Evolutionary conservation across 257 asterid species (phyloP).

Genomic region (Leptodermis oblonga): DNA sequence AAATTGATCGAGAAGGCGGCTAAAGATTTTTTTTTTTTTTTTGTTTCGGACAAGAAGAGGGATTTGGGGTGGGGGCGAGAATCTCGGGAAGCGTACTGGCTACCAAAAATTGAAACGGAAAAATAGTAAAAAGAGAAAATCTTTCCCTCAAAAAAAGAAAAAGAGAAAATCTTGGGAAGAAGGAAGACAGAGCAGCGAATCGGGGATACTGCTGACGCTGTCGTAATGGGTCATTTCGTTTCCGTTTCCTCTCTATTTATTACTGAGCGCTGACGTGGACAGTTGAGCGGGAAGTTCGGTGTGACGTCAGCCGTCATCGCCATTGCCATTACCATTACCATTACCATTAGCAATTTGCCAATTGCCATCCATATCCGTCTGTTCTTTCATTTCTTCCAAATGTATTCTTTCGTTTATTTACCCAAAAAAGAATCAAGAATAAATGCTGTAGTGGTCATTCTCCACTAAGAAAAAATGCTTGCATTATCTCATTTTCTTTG

Average conservation of each 20-base stretch:
- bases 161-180: background rate
- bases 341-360: background rate
- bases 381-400: too few species aligned
- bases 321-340: background rate
- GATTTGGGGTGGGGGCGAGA: background rate
- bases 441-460: background rate
- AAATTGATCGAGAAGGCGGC: background rate
- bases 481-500: too few species aligned
- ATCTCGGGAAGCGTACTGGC: constrained; percentile 18
- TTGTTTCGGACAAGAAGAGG: background rate
- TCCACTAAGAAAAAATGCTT: background rate
- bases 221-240: background rate
- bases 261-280: background rate
- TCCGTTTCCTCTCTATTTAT: background rate
- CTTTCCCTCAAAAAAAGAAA: too few species aligned
- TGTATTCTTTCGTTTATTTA: too few species aligned
- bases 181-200: too few species aligned
- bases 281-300: background rate
- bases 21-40: too few species aligned
- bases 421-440: background rate
- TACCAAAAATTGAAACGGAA: background rate
- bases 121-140: too few species aligned
- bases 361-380: background rate
- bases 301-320: background rate
- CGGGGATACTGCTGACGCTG: background rate